These are phyloP conservation scores for Saturnispora besseyi DNA, from an alignment of 805 yeast genomes.

Conservation along the genomic window DNA sequence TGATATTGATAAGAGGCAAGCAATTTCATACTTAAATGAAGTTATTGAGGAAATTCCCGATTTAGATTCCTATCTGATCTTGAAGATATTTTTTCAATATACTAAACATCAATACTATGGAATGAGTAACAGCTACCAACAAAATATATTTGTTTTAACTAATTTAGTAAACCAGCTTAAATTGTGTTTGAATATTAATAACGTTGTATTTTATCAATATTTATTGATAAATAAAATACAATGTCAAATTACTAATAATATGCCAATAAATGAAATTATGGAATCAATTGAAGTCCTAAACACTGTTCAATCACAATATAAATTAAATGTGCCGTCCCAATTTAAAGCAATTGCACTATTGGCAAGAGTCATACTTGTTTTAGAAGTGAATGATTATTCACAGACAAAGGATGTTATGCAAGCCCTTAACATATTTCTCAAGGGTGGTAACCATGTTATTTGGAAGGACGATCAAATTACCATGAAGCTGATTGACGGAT, in stretches of 20 bases:
- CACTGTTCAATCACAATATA: slow-evolving; percentile 1
- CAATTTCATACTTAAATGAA: slow-evolving; percentile 27
- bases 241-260: slow-evolving; percentile 26
- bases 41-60: slow-evolving; percentile 17
- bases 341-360: slow-evolving; percentile 27
- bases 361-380: slow-evolving; percentile 20
- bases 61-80: not conserved
- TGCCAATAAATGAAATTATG: slow-evolving; percentile 19
- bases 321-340: slow-evolving; percentile 24
- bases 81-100: slow-evolving; percentile 26
- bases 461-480: not conserved
- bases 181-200: slow-evolving; percentile 5
- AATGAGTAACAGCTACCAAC: slow-evolving; percentile 20
- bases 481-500: not conserved
- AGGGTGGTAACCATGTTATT: slow-evolving; percentile 15
- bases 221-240: slow-evolving; percentile 26
- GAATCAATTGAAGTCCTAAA: slow-evolving; percentile 17
- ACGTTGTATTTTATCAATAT: slow-evolving; percentile 18
- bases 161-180: slow-evolving; percentile 11
- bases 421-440: slow-evolving; percentile 20
- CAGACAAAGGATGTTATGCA: slow-evolving; percentile 22
- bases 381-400: slow-evolving; percentile 23
- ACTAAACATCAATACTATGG: slow-evolving; percentile 28
- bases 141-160: slow-evolving; percentile 19
- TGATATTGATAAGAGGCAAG: slow-evolving; percentile 15